Base-by-base conservation (phyloP, 495 filamentous ascomycete genomes). In the Xylaria bambusicola region DNA sequence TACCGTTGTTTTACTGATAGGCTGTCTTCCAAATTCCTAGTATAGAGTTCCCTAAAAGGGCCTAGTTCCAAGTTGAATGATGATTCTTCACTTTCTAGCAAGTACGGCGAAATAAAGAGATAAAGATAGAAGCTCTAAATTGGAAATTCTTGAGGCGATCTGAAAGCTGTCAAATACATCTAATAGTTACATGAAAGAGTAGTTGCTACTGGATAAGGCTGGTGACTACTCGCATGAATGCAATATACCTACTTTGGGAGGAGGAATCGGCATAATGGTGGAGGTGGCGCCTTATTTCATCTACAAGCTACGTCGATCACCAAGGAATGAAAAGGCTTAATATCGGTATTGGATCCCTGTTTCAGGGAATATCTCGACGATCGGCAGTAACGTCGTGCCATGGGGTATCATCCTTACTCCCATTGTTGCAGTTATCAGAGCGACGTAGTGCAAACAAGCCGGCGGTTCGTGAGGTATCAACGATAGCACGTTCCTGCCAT, bases 301-400 rank as follows among this genome's bases (percentile, higher is more conserved):
- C 23, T 29, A 18, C 33, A 29, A 31, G 44, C 29, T 41, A 40
- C 31, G n/a, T n/a, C 35, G 5, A 27, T 58, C n/a, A 31, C 12
- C 33, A 7, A n/a, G 9, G n/a, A 3, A 31, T 49, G 23, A 49
- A 50, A 23, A 7, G 9, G 40, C 27, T 58, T 29, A 33, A 20
- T 48, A 29, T 45, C 45, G 17, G 45, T 49, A 58, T 44, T 29
- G 21, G 44, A 55, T 36, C 45, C 55, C 29, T 18, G 33, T 40
- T 50, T 58, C 31, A 21, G 53, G 29, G 45, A 50, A 48, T 49
- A 18, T 48, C 44, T 58, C 21, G 45, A 29, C 45, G 45, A 49
- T 58, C 55, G 55, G 55, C 17, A 49, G 55, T 58, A 58, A 58
- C 56, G 48, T 52, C 26, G 46, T 59, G 56, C 56, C 41, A 24